Base-by-base conservation (phyloP, 2,329 filamentous ascomycete genomes). In the Colletotrichum brevisporum region DNA sequence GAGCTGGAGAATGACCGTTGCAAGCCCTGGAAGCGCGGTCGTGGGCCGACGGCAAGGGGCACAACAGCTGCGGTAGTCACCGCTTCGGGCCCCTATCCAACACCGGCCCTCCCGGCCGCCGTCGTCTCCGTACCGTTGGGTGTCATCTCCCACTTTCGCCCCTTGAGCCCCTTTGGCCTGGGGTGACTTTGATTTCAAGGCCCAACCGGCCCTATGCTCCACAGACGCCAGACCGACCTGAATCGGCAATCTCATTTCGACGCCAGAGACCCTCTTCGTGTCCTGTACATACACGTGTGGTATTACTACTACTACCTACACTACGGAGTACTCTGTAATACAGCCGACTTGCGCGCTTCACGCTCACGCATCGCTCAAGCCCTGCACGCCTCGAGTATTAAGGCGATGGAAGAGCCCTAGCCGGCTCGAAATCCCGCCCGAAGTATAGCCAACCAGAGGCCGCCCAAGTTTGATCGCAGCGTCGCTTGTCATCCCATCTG, bases 241-340 rank as follows among this genome's bases (percentile, higher is more conserved):
- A 63, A 68, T 59, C 39, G 31, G 63, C 41, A 70, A 63, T 68
- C 48, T 70, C 67, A 54, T 70, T 68, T 63, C 41, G 63, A 18
- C 31, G 12, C 52, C 50, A 21, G 18, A 54, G 43, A 47, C 26
- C 63, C 27, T 57, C 27, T 59, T 12, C 31, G 31, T 36, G 31
- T 24, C 21, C 21, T 24, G 21, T 24, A 24, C 4, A 24, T 24
- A 24, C 21, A 24, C 21, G 21, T 24, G 21, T 24, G 21, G 21
- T 24, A 24, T 24, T 24, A 24, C 4, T 24, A 24, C 4, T 24
- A 24, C 21, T 24, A 24, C 21, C 21, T 24, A 24, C 21, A 24
- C 21, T 24, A 24, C 21, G 21, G 21, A 24, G 21, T 24, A 36
- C 10, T 10, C 31, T 36, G 10, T 10, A n/a, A n/a, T n/a, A 10